Conservation (phyloP, 2,329 filamentous ascomycete genomes). For the Raffaelea deltoideospora region DNA sequence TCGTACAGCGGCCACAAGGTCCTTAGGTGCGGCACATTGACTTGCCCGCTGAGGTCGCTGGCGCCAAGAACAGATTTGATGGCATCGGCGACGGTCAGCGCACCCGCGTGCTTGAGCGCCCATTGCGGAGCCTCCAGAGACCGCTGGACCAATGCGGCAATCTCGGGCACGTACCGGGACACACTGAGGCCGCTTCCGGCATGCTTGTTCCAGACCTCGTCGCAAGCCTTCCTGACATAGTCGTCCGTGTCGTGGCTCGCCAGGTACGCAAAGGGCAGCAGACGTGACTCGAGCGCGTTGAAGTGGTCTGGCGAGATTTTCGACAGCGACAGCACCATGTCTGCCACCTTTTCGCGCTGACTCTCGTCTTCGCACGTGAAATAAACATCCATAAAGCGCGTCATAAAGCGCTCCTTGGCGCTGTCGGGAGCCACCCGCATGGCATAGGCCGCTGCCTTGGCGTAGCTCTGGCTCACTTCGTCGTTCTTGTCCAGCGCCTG, state of each 20-base stretch:
- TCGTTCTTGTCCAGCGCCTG: constrained; percentile 84
- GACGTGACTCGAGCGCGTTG: constrained; percentile 53
- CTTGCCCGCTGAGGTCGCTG: constrained; percentile 39
- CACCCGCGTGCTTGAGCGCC: constrained; percentile 79
- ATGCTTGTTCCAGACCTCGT: constrained; percentile 79
- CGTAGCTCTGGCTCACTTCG: constrained; percentile 81
- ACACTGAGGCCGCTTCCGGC: constrained; percentile 75
- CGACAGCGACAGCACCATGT: constrained; percentile 68
- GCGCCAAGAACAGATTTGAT: constrained; percentile 49
- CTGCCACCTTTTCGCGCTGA: constrained; percentile 60
- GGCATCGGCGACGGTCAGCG: constrained; percentile 63
- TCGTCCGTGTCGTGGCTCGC: constrained; percentile 74
- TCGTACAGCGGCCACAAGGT: constrained; percentile 73
- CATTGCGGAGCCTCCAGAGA: constrained; percentile 71
- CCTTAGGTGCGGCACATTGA: constrained; percentile 43
- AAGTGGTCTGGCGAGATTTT: constrained; percentile 86
- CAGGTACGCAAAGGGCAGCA: constrained; percentile 79
- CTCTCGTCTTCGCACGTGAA: constrained; percentile 66
- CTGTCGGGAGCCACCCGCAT: constrained; percentile 42
- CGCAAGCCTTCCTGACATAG: constrained; percentile 64
- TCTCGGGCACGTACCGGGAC: constrained; percentile 71
- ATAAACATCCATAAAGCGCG: constrained; percentile 52
- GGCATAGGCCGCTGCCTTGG: constrained; percentile 73
- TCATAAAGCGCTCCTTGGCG: constrained; percentile 33
- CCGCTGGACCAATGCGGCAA: constrained; percentile 49